These are phyloP conservation scores for Lasiodiplodia citricola DNA, from an alignment of 2,329 filamentous ascomycete genomes.

Conservation along the genomic window DNA sequence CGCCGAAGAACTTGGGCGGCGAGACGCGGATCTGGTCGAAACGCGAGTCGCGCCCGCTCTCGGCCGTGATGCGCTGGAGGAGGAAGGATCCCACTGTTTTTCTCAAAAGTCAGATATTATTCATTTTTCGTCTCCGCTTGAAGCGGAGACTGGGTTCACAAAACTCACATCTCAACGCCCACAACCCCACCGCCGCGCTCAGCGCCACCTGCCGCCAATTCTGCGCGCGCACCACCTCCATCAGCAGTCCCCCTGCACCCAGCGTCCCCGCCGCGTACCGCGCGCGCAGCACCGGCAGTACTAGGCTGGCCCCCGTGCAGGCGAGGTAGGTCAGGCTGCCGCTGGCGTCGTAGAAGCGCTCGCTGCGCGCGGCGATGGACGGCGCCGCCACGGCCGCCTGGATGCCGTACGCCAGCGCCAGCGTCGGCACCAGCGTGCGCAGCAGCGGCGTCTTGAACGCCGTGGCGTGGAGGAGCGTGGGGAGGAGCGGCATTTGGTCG, in stretches of 20 bases:
- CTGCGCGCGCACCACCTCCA: constrained; percentile 40
- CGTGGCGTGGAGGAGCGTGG: constrained; percentile 62
- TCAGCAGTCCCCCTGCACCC: constrained; percentile 42
- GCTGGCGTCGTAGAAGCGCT: constrained; percentile 72
- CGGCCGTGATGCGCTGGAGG: constrained; percentile 63
- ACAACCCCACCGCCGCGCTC: constrained; percentile 62
- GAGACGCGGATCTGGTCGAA: constrained; percentile 61
- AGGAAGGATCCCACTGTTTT: constrained; percentile 66
- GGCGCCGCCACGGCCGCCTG: constrained; percentile 68
- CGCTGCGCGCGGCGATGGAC: constrained; percentile 64
- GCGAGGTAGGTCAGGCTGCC: constrained; percentile 70
- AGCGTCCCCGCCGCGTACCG: constrained; percentile 51
- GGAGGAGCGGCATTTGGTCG: constrained; percentile 42
- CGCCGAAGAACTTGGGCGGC: constrained; percentile 59
- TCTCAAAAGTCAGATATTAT: no score
- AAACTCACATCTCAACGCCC: constrained; percentile 64
- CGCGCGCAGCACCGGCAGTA: constrained; percentile 64
- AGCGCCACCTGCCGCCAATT: constrained; percentile 68
- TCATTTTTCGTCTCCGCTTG: not conserved
- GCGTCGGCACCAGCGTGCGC: constrained; percentile 65
- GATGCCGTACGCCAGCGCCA: constrained; percentile 67
- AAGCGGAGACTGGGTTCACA: not conserved
- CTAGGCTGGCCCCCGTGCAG: constrained; percentile 66
- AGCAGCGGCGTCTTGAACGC: constrained; percentile 68
- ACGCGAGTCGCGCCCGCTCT: constrained; percentile 63